These are phyloP conservation scores for Cryptococcus wingfieldii DNA, from an alignment of 1,284 basidiomycete genomes.

Conservation along the genomic window DNA sequence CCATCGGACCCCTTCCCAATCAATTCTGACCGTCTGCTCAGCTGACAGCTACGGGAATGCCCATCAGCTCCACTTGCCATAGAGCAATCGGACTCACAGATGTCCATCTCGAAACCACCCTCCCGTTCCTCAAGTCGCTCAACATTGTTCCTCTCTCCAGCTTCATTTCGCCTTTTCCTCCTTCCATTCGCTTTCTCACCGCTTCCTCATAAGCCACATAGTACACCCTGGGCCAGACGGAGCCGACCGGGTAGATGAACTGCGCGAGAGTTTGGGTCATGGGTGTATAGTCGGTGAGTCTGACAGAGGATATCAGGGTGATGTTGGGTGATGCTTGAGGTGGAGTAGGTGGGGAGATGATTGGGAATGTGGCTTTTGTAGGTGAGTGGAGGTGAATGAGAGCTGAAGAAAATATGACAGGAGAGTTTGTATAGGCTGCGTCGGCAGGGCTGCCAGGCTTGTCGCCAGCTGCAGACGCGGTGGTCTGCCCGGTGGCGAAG, in stretches of 20 bases:
- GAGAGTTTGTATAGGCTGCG: no score
- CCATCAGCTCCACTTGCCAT: neutral
- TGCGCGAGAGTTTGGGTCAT: neutral
- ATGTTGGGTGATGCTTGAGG: neutral
- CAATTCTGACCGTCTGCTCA: neutral
- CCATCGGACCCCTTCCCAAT: neutral
- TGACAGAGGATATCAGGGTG: neutral
- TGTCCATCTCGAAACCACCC: neutral
- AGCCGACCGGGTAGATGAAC: neutral
- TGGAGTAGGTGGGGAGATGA: neutral
- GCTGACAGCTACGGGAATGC: neutral
- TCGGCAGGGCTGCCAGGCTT: no score
- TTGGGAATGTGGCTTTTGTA: no score
- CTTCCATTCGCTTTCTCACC: neutral
- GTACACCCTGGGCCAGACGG: neutral
- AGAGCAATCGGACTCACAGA: neutral
- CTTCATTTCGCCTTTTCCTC: neutral
- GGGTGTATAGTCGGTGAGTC: neutral
- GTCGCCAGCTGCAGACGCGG: no score
- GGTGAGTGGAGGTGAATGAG: no score
- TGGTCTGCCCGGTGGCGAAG: no score
- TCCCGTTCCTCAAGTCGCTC: neutral
- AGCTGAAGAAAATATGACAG: no score
- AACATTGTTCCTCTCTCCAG: neutral
- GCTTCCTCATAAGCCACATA: neutral